phyloP scores from a whole-genome alignment of 805 yeast genomes.

The Starmerella sirachaensis region DNA sequence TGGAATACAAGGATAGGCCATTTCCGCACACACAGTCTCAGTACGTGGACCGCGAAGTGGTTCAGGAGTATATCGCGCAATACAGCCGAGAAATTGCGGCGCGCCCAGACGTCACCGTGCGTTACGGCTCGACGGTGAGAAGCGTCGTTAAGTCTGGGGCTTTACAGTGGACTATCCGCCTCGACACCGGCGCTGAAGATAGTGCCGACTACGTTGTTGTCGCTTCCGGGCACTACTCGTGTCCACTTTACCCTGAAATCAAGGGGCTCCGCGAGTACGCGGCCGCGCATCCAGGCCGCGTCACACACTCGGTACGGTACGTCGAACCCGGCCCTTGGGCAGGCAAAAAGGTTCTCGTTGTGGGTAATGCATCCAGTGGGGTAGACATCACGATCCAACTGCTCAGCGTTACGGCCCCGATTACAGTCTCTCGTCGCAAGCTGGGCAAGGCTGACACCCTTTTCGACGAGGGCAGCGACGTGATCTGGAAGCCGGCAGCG shows the following conservation, averaged over 20 bases:
- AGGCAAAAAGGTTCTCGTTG: constrained; percentile 42
- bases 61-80: constrained; percentile 45
- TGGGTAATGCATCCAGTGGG: constrained; percentile 75
- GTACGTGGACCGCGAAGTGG: constrained; percentile 53
- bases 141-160: constrained; percentile 29
- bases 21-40: constrained; percentile 37
- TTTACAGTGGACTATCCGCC: constrained; percentile 38
- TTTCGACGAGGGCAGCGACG: constrained; percentile 29
- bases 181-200: constrained; percentile 21
- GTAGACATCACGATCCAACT: constrained; percentile 58
- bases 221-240: constrained; percentile 53
- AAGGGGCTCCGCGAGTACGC: constrained; percentile 43
- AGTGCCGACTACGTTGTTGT: constrained; percentile 49
- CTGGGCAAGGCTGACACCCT: constrained; percentile 30
- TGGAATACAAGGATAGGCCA: constrained; percentile 50
- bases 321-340: constrained; percentile 36
- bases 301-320: constrained; percentile 48
- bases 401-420: constrained; percentile 33
- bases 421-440: constrained; percentile 40
- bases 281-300: constrained; percentile 10
- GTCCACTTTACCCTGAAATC: constrained; percentile 48
- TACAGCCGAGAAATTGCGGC: constrained; percentile 39
- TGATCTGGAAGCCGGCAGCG: constrained; percentile 29
- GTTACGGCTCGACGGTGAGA: constrained; percentile 39
- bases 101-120: constrained; percentile 25